These are phyloP conservation scores for Abeoforma whisleri DNA, from an alignment of 78 protist genomes.

Conservation along the genomic window DNA sequence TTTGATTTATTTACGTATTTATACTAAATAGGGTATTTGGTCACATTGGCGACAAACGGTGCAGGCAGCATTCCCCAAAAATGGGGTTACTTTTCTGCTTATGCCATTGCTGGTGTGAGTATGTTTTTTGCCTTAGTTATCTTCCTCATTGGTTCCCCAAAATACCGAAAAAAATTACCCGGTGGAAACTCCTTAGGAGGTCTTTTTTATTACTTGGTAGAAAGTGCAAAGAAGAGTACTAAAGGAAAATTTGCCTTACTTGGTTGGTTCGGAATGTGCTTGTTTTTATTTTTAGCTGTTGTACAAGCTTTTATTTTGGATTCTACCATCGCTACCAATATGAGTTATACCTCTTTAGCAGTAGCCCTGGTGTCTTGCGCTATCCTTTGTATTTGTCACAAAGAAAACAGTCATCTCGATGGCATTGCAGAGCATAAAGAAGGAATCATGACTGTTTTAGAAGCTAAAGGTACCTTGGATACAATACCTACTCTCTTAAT, in stretches of 20 bases:
- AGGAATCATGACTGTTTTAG: background rate
- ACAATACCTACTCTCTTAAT: constrained; percentile 4
- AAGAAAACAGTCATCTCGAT: background rate
- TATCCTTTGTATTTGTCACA: background rate
- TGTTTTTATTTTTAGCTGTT: background rate
- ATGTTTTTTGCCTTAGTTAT: constrained; percentile 20
- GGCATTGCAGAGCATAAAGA: background rate
- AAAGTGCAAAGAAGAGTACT: background rate
- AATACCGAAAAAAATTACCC: background rate
- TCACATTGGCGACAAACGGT: constrained; percentile 16
- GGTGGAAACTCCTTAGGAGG: constrained; percentile 11
- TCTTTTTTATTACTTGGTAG: background rate
- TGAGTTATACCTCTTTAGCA: background rate
- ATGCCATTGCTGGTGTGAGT: background rate
- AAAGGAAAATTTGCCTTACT: background rate
- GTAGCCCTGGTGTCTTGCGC: background rate
- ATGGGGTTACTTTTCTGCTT: constrained; percentile 36
- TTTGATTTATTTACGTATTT: too few relatives aligned
- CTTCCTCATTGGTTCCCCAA: background rate
- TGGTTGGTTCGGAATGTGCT: constrained; percentile 2
- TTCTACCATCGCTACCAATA: background rate
- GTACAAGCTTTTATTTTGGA: background rate
- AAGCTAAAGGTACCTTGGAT: constrained; percentile 18
- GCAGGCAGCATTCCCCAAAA: constrained; percentile 19
- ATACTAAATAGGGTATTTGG: constrained; percentile 30